Evolutionary conservation across 768 basidiomycete genomes (phyloP).

Genomic region (Mycena venus): DNA sequence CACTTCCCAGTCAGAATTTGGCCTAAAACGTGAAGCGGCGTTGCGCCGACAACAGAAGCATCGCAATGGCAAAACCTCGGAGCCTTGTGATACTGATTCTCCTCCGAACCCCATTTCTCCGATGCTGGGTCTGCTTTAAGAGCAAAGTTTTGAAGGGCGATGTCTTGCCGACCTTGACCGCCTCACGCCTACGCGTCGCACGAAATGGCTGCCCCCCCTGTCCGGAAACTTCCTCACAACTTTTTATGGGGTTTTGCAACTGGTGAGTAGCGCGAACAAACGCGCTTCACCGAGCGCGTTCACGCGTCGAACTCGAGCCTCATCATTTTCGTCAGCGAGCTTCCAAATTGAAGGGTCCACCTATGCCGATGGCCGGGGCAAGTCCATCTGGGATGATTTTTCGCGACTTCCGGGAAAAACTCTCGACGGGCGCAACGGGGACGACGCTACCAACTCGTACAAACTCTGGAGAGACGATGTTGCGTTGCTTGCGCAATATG

Average conservation of each 20-base stretch:
- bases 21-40: slow-evolving; percentile 1
- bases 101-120: slow-evolving; percentile 28
- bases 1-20: neutral
- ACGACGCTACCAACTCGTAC: slow-evolving; percentile 81
- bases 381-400: slow-evolving; percentile 84
- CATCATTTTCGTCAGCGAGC: slow-evolving; percentile 55
- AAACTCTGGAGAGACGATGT: slow-evolving; percentile 77
- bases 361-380: slow-evolving; percentile 70
- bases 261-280: slow-evolving; percentile 58
- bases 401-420: slow-evolving; percentile 76
- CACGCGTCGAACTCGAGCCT: slow-evolving; percentile 10
- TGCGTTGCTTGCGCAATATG: slow-evolving; percentile 70
- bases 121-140: slow-evolving; percentile 14
- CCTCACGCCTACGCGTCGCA: slow-evolving; percentile 8
- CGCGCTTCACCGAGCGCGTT: neutral
- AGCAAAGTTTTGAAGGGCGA: slow-evolving; percentile 15
- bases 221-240: slow-evolving; percentile 63
- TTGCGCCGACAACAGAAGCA: slow-evolving; percentile 21
- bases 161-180: slow-evolving; percentile 16
- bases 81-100: slow-evolving; percentile 20
- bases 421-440: slow-evolving; percentile 74
- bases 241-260: slow-evolving; percentile 83
- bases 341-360: slow-evolving; percentile 85
- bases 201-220: slow-evolving; percentile 48
- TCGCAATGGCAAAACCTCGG: slow-evolving; percentile 13